Base-by-base conservation (phyloP, 192 early-diverging fungal species). In the Backusella tarrabulga region DNA sequence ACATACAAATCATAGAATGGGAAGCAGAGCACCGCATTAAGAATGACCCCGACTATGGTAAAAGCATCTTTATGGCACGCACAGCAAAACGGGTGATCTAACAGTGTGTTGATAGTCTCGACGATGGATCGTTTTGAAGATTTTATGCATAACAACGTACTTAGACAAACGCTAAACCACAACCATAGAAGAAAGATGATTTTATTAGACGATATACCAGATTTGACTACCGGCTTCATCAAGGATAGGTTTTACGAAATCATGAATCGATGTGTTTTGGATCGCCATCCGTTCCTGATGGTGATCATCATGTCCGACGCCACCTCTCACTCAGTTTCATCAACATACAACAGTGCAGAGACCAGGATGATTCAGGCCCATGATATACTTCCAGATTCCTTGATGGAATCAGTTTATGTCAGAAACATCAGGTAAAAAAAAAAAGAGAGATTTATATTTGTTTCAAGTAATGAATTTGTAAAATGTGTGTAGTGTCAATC, bases 131-230 rank as follows among this genome's bases (percentile, higher is more conserved):
- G 34, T 7, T 74, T 74, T 66, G 34, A 38, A 67, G 4, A 38
- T 1, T 74, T 74, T 32, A 63, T 74, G 56, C n/a, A 56, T 14
- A n/a, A 23, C 4, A 56, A 38, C 6, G 29, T 66, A n/a, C 19
- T 23, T 63, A 29, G 23, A 38, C 15, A 34, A 32, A 32, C 34
- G 1, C 21, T 60, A 1, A n/a, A 34, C 5, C 19, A 21, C 3
- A n/a, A 35, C 3, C 40, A 36, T 26, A 60, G 50, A 21, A n/a
- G 36, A 54, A 74, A 67, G 40, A 36, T 74, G 11, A 60, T 74
- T 7, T 40, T 74, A 40, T n/a, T 74, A 8, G 73, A 74, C 17
- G 73, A 74, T 41, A 42, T 74, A 21, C 73, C 73, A 1, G 73
- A 74, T 40, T 21, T 74, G 15, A 38, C 54, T 0, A 17, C 12